Evolutionary conservation across 371 early-diverging fungal species (phyloP), one percentile per base, ranked within the genome.

Genomic region (Lichtheimia corymbifera): DNA sequence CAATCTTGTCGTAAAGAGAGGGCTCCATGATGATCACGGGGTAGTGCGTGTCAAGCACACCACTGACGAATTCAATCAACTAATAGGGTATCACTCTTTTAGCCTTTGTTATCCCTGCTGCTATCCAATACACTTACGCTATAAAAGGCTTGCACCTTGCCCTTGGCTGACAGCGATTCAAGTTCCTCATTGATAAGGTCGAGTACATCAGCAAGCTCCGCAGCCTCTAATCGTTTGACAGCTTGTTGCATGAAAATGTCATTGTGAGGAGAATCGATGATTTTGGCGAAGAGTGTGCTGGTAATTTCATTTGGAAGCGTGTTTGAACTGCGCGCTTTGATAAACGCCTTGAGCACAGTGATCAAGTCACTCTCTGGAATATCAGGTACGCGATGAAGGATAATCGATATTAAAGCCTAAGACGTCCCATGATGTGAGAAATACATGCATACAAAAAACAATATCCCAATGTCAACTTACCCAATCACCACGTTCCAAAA

Each of bases 211-310:
- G 76, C 68, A 41, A 87, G 64, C 60, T 87, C 86, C 14, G 76
- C 65, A 7, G 73, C 73, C 15, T 66, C 67, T 20, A 87, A 65
- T 35, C 65, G 70, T 55, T 80, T 80, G 27, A 87, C 35, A 15
- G 82, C 75, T 61, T 85, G 82, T 61, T 83, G 85, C 77, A 87
- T 73, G 63, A 85, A 84, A 49, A 84, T 73, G 20, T 85, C 85
- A 58, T 85, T 87, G 56, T 75, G 74, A 25, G 88, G 86, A 3
- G 84, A 74, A 27, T 63, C 64, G 35, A 86, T 73, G 49, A 84
- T 62, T 52, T 74, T 50, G 24, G 70, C 64, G 59, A 87, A 64
- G 52, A 77, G 76, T 5, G 59, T 57, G 40, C 25, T 27, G 22
- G 27, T 22, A 1, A 27, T 42, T 2, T n/a, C 12, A 20, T 2